Conservation (phyloP, 345 rosid genomes). For the Hevea brasiliensis region DNA sequence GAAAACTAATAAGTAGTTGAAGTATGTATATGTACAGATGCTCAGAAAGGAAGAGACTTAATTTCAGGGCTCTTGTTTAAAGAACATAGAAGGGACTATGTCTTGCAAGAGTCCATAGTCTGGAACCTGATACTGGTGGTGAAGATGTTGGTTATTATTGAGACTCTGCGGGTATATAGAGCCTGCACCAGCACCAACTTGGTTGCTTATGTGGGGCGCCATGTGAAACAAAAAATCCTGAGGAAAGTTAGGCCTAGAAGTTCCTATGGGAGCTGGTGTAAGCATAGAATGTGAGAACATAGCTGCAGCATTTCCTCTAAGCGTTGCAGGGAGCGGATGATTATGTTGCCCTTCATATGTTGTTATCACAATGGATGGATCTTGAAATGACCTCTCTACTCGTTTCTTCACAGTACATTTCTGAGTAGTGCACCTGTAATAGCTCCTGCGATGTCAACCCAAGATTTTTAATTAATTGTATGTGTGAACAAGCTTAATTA, state of each 20-base stretch:
- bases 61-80: slow-evolving; percentile 61
- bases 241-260: slow-evolving; percentile 32
- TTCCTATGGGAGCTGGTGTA: slow-evolving; percentile 27
- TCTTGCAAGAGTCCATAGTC: slow-evolving; percentile 82
- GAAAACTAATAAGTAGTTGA: not conserved
- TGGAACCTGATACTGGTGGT: slow-evolving; percentile 44
- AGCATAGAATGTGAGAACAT: slow-evolving; percentile 30
- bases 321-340: slow-evolving; percentile 30
- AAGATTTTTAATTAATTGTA: too few relatives aligned
- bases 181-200: slow-evolving; percentile 17
- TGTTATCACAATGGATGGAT: slow-evolving; percentile 31
- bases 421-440: slow-evolving; percentile 39
- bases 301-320: slow-evolving; percentile 36
- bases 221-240: slow-evolving; percentile 39
- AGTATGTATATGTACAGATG: slow-evolving; percentile 7
- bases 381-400: slow-evolving; percentile 35
- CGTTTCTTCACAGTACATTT: slow-evolving; percentile 36
- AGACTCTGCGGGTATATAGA: slow-evolving; percentile 35
- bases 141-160: slow-evolving; percentile 19
- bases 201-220: slow-evolving; percentile 14
- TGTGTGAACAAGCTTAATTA: too few relatives aligned
- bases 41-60: not conserved
- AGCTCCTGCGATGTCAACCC: slow-evolving; percentile 26
- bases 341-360: slow-evolving; percentile 38
- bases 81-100: slow-evolving; percentile 65